A percentile compares a stretch with the other conserved stretches of the same genome.
phyloP scores from a whole-genome alignment of 768 basidiomycete genomes.

The Sporobolomyces pararoseus region DNA sequence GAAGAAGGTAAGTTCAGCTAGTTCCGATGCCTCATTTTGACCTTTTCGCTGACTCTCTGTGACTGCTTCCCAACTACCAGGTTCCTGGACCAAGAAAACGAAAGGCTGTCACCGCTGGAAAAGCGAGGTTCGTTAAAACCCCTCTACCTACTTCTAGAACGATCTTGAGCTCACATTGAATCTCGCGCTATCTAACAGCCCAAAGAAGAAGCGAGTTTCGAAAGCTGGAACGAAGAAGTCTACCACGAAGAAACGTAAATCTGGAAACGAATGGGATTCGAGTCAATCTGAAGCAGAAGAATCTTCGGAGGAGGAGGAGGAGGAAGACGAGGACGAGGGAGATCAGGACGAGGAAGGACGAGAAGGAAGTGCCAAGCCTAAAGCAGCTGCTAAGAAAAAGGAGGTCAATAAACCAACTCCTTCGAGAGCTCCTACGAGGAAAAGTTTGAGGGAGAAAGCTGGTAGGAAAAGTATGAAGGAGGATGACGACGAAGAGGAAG shows the following conservation, averaged over 20 bases:
- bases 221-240: not conserved
- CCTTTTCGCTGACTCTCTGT: not conserved
- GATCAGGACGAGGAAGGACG: not conserved
- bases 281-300: constrained; percentile 13
- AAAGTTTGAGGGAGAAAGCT: not conserved
- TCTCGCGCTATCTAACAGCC: constrained; percentile 1
- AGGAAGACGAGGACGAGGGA: not conserved
- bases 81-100: constrained; percentile 10
- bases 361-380: not conserved
- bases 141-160: too few species aligned
- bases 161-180: too few species aligned
- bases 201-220: constrained; percentile 43
- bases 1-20: constrained; percentile 24
- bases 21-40: not conserved
- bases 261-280: constrained; percentile 25
- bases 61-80: not conserved
- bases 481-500: constrained; percentile 1
- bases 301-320: not conserved
- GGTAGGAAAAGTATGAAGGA: constrained; percentile 23
- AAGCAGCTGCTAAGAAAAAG: constrained; percentile 3
- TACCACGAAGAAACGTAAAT: constrained; percentile 2
- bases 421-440: not conserved
- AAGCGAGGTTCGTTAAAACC: constrained; percentile 12
- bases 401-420: constrained; percentile 2
- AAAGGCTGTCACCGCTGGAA: constrained; percentile 12